Percentiles rank a stretch among this genome's conserved stretches.
Conservation (phyloP, 768 basidiomycete genomes). For the Podaxis rugospora region DNA sequence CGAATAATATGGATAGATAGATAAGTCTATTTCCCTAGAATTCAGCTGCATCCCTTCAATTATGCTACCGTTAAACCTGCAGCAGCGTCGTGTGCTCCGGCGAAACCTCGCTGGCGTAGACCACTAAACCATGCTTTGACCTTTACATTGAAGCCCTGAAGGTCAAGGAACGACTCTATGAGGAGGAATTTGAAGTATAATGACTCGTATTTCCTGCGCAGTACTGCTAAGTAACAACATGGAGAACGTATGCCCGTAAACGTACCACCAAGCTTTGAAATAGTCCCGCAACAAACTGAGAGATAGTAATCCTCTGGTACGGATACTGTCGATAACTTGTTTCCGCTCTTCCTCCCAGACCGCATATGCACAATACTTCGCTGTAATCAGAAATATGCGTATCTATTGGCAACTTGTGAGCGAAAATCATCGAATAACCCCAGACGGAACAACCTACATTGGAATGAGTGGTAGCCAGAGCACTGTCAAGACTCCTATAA, state of each 20-base stretch:
- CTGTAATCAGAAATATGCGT: slow-evolving; percentile 88
- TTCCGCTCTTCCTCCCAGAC: slow-evolving; percentile 71
- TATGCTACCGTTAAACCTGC: slow-evolving; percentile 49
- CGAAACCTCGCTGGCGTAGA: slow-evolving; percentile 50
- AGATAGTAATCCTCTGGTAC: slow-evolving; percentile 46
- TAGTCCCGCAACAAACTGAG: slow-evolving; percentile 43
- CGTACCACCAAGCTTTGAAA: slow-evolving; percentile 68
- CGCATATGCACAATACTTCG: slow-evolving; percentile 79
- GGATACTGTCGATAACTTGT: slow-evolving; percentile 41
- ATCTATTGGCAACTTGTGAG: slow-evolving; percentile 35
- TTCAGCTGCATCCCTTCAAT: background rate
- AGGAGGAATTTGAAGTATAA: slow-evolving; percentile 46
- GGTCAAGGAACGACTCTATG: slow-evolving; percentile 61
- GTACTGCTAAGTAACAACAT: background rate
- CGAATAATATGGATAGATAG: background rate
- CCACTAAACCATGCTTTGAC: slow-evolving; percentile 63
- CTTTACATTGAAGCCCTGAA: slow-evolving; percentile 51
- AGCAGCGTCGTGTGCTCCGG: slow-evolving; percentile 67
- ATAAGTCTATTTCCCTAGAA: background rate
- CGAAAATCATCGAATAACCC: background rate
- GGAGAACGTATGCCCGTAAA: slow-evolving; percentile 1
- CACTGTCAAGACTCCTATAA: slow-evolving; percentile 71
- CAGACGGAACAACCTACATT: slow-evolving; percentile 37
- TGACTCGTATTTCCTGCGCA: slow-evolving; percentile 53
- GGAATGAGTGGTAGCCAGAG: slow-evolving; percentile 84